A percentile compares a stretch with the other conserved stretches of the same genome.
phyloP scores from a whole-genome alignment of 2,329 filamentous ascomycete species.

The Phoma sp. region DNA sequence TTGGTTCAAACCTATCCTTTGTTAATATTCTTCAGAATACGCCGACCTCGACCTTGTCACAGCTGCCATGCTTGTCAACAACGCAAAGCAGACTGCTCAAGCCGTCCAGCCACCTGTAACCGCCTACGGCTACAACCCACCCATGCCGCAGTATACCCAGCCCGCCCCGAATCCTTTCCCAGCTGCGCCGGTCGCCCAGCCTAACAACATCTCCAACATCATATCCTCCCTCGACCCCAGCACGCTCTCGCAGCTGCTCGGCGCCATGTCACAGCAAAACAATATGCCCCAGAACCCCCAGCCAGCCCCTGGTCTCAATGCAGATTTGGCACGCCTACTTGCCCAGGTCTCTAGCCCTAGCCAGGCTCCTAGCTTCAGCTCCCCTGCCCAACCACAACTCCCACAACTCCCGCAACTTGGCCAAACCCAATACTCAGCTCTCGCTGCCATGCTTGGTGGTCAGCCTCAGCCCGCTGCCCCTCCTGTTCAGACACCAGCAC shows the following conservation, averaged over 20 bases:
- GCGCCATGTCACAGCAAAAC: slow-evolving; percentile 58
- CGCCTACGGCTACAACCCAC: slow-evolving; percentile 32
- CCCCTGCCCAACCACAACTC: slow-evolving; percentile 27
- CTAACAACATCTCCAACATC: slow-evolving; percentile 70
- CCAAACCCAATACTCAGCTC: slow-evolving; percentile 36
- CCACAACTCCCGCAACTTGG: slow-evolving; percentile 39
- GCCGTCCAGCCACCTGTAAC: slow-evolving; percentile 43
- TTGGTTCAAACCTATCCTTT: neutral
- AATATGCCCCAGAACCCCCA: slow-evolving; percentile 51
- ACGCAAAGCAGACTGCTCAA: slow-evolving; percentile 65
- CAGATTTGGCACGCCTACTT: slow-evolving; percentile 51
- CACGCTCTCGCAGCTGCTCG: slow-evolving; percentile 74
- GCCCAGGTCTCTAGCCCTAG: slow-evolving; percentile 41
- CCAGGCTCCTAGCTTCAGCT: slow-evolving; percentile 32
- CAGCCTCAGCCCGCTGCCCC: slow-evolving; percentile 35
- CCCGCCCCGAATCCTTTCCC: slow-evolving; percentile 47
- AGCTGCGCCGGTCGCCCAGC: slow-evolving; percentile 36
- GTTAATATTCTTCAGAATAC: slow-evolving; percentile 68
- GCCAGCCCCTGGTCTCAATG: slow-evolving; percentile 41
- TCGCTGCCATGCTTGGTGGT: slow-evolving; percentile 40
- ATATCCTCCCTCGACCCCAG: slow-evolving; percentile 73
- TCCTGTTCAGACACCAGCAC: slow-evolving; percentile 40
- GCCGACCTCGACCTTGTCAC: slow-evolving; percentile 79
- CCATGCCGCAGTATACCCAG: slow-evolving; percentile 39
- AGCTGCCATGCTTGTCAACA: slow-evolving; percentile 80